Percentiles rank a stretch among this genome's conserved stretches.
These are phyloP conservation scores for Vitis hybrid DNA, from an alignment of 177 flowering plant genomes.

Conservation along the genomic window DNA sequence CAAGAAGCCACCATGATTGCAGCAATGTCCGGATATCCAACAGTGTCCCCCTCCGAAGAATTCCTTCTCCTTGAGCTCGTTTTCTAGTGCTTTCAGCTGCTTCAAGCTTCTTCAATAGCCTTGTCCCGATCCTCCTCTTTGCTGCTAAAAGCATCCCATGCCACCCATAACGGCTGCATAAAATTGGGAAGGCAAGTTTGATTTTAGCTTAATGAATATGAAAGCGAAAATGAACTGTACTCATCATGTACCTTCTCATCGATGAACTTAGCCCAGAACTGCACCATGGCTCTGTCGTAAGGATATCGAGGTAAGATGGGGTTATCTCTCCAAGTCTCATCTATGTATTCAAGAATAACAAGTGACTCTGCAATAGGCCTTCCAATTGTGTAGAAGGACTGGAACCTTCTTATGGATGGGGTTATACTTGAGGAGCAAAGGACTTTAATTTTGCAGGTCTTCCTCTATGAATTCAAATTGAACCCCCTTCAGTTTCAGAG, in stretches of 20 bases:
- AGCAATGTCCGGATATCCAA: constrained; percentile 22
- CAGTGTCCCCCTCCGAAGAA: constrained; percentile 33
- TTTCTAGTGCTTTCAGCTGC: constrained; percentile 16
- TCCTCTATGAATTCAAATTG: constrained; percentile 18
- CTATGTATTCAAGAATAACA: constrained; percentile 22
- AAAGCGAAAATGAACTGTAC: too few relatives aligned
- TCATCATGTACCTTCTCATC: constrained; percentile 26
- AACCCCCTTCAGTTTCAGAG: constrained; percentile 20
- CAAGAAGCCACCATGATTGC: constrained; percentile 19
- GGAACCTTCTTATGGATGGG: constrained; percentile 30
- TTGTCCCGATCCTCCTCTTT: constrained; percentile 21
- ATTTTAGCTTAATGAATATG: too few relatives aligned
- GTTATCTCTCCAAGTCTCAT: not conserved
- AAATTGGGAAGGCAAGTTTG: too few relatives aligned
- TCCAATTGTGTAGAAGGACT: constrained; percentile 27
- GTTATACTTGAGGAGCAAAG: constrained; percentile 23
- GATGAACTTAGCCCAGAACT: constrained; percentile 31
- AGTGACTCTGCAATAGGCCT: constrained; percentile 29
- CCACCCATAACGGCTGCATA: too few relatives aligned
- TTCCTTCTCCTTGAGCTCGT: constrained; percentile 23
- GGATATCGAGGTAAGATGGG: constrained; percentile 33
- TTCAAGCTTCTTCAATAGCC: constrained; percentile 16
- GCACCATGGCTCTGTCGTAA: constrained; percentile 22
- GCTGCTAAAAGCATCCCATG: constrained; percentile 7
- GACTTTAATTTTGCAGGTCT: constrained; percentile 21